A percentile compares a stretch with the other conserved stretches of the same genome.
Evolutionary conservation across 108 stramenopile genomes (phyloP).

Genomic region (Bacterosira constricta): DNA sequence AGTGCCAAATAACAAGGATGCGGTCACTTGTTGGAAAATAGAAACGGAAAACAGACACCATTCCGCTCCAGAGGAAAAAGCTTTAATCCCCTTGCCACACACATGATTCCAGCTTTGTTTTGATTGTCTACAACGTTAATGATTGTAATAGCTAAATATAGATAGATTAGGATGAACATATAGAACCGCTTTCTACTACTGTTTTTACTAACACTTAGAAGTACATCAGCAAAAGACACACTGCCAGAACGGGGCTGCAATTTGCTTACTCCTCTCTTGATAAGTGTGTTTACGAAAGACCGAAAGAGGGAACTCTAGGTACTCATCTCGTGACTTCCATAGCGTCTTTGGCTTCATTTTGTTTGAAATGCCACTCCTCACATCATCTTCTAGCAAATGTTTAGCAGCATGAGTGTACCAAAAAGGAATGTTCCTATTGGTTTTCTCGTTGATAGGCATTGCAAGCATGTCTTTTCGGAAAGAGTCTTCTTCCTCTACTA

Average conservation of each 20-base stretch:
- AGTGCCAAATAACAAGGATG: too few relatives aligned
- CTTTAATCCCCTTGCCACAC: too few relatives aligned
- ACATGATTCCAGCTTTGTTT: too few relatives aligned
- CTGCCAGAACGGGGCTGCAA: background rate
- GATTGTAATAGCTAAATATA: too few relatives aligned
- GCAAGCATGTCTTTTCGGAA: background rate
- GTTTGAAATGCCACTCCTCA: background rate
- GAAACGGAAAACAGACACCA: too few relatives aligned
- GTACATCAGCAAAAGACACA: too few relatives aligned
- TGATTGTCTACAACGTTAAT: too few relatives aligned
- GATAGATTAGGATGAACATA: too few relatives aligned
- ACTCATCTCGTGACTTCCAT: background rate
- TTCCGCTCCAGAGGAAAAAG: too few relatives aligned
- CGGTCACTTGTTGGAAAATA: too few relatives aligned
- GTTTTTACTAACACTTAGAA: too few relatives aligned
- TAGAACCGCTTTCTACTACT: too few relatives aligned
- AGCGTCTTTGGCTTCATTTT: conserved; percentile 1
- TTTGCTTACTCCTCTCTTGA: background rate
- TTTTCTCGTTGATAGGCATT: background rate
- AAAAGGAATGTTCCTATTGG: background rate
- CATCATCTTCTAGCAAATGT: background rate
- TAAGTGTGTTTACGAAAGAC: background rate
- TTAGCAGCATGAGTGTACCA: background rate
- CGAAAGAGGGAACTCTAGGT: background rate
- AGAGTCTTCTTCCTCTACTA: background rate